phyloP scores from a whole-genome alignment of 371 early-diverging fungal genomes.

The Mucor mucedo region DNA sequence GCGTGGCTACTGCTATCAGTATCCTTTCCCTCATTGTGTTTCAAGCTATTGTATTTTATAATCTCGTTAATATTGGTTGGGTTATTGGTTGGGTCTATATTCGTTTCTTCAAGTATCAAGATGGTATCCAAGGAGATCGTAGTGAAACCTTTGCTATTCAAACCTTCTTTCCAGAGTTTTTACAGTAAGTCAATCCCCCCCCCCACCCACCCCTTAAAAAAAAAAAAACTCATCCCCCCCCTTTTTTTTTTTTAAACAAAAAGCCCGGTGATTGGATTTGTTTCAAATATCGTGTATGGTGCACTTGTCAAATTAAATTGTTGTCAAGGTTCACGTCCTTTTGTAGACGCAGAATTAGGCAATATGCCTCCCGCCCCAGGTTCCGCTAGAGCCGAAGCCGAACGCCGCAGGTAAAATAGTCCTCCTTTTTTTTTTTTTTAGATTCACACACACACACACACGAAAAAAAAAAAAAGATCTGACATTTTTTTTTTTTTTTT shows the following conservation, averaged over 20 bases:
- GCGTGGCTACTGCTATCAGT: slow-evolving; percentile 46
- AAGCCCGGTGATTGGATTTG: slow-evolving; percentile 56
- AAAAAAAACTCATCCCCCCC: too few relatives aligned
- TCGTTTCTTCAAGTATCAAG: slow-evolving; percentile 79
- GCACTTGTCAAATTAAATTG: slow-evolving; percentile 52
- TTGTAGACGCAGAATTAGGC: slow-evolving; percentile 45
- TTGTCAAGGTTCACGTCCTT: slow-evolving; percentile 53
- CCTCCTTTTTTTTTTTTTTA: too few relatives aligned
- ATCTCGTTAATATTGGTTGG: slow-evolving; percentile 68
- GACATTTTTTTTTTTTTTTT: not conserved
- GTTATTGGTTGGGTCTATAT: slow-evolving; percentile 80
- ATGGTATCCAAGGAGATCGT: slow-evolving; percentile 82
- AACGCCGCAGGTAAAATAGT: slow-evolving; percentile 58
- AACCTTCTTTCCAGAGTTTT: slow-evolving; percentile 81
- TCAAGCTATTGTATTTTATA: slow-evolving; percentile 48
- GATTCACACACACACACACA: too few relatives aligned
- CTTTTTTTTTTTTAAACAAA: not conserved
- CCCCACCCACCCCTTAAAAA: not conserved
- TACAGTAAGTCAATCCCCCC: slow-evolving; percentile 59
- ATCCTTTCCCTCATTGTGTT: slow-evolving; percentile 39
- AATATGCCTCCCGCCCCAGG: slow-evolving; percentile 57
- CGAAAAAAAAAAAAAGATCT: too few relatives aligned
- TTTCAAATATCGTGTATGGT: slow-evolving; percentile 55
- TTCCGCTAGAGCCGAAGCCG: slow-evolving; percentile 68
- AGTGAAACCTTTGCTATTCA: slow-evolving; percentile 83